Evolutionary conservation across 202 grass and related monocot genomes (phyloP).

Genomic region (Bolboschoenoplectus hybrid): DNA sequence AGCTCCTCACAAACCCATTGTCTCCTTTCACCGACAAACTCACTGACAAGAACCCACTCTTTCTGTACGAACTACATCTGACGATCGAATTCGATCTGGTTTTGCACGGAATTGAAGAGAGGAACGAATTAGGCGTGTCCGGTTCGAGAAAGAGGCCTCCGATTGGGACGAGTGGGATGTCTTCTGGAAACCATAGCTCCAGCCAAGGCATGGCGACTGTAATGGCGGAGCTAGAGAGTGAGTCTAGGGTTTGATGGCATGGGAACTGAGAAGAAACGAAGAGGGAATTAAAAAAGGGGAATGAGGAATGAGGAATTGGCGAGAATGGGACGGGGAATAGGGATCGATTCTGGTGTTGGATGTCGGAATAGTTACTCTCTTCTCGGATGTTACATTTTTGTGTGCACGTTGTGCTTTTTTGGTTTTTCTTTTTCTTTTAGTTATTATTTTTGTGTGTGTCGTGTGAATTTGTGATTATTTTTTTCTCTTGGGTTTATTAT

Average conservation of each 20-base stretch:
- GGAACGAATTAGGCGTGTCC: constrained; percentile 49
- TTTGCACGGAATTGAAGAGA: constrained; percentile 53
- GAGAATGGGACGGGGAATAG: constrained; percentile 27
- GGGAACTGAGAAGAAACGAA: constrained; percentile 37
- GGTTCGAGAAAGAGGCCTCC: constrained; percentile 77
- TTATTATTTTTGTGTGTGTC: constrained; percentile 5
- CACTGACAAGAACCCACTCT: constrained; percentile 65
- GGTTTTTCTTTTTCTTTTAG: background rate
- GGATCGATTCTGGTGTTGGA: constrained; percentile 22
- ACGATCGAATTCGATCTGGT: constrained; percentile 40
- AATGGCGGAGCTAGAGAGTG: background rate
- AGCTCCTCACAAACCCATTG: constrained; percentile 48
- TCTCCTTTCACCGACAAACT: constrained; percentile 77
- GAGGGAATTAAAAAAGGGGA: constrained; percentile 39
- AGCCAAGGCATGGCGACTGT: constrained; percentile 64
- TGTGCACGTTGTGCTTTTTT: background rate
- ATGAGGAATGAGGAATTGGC: constrained; percentile 6
- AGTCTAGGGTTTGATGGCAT: constrained; percentile 31
- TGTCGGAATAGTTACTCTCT: constrained; percentile 31
- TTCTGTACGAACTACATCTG: constrained; percentile 18
- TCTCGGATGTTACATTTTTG: background rate
- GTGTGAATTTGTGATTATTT: constrained; percentile 16
- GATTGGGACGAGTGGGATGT: constrained; percentile 24
- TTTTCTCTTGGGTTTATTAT: constrained; percentile 28
- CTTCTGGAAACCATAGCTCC: constrained; percentile 72